Conservation (phyloP, 2,329 filamentous ascomycete species). For the Ascochyta lentis region DNA sequence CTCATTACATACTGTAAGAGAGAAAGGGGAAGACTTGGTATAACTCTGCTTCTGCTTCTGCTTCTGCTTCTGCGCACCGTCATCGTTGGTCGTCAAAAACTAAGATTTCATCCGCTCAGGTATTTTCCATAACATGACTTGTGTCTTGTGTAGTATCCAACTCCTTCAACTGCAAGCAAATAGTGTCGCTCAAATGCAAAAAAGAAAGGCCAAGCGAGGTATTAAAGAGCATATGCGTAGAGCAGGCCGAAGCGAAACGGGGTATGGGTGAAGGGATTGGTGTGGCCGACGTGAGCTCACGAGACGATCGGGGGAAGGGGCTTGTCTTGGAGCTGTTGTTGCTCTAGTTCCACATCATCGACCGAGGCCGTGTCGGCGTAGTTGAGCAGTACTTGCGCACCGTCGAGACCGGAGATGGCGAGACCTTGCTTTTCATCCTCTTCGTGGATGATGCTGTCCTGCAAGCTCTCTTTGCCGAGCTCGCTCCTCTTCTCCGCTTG, state of each 20-base stretch:
- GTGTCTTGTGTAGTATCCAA: conserved; percentile 2
- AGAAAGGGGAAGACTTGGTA: neutral
- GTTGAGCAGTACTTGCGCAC: conserved; percentile 44
- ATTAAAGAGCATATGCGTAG: conserved; percentile 18
- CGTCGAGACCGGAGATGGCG: conserved; percentile 47
- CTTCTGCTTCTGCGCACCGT: neutral
- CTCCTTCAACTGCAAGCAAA: neutral
- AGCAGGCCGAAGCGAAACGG: conserved; percentile 13
- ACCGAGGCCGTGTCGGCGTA: conserved; percentile 35
- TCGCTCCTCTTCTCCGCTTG: conserved; percentile 39
- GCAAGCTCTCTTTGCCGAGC: conserved; percentile 45
- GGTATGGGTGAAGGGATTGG: conserved; percentile 10
- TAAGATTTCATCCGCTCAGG: conserved; percentile 1
- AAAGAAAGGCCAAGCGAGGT: neutral
- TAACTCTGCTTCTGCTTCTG: neutral
- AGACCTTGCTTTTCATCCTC: conserved; percentile 48
- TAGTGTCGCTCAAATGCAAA: conserved; percentile 1
- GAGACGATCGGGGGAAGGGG: conserved; percentile 4
- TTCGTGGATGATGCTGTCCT: conserved; percentile 46
- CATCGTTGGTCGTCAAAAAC: neutral
- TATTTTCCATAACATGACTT: conserved; percentile 1
- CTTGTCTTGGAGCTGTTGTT: conserved; percentile 12
- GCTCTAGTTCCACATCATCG: conserved; percentile 7
- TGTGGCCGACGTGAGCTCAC: neutral
- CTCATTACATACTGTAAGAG: neutral